Percentiles rank a stretch among this genome's conserved stretches.
Evolutionary conservation across 2,329 filamentous ascomycete genomes (phyloP).

Genomic region (Xylariaceae sp.): DNA sequence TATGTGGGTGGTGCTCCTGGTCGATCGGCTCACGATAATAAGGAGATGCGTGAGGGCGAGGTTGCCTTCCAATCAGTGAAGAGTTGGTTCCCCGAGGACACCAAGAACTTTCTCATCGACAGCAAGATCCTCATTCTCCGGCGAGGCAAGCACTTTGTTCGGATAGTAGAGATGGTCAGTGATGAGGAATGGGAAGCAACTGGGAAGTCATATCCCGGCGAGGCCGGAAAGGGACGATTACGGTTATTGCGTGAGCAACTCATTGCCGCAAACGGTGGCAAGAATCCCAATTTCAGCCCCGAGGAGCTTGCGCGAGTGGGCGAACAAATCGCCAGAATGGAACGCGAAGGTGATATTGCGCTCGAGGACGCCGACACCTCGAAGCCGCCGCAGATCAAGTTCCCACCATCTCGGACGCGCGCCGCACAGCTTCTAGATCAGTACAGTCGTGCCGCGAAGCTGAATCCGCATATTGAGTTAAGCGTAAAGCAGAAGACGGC

Average conservation of each 20-base stretch:
- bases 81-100: constrained; percentile 63
- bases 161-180: constrained; percentile 64
- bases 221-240: constrained; percentile 57
- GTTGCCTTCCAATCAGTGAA: constrained; percentile 69
- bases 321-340: constrained; percentile 28
- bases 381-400: constrained; percentile 11
- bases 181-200: constrained; percentile 60
- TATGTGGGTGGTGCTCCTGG: constrained; percentile 65
- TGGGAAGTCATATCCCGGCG: constrained; percentile 60
- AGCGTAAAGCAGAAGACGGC: constrained; percentile 28
- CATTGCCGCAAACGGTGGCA: constrained; percentile 11
- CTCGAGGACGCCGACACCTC: constrained; percentile 43
- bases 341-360: constrained; percentile 32
- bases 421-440: constrained; percentile 27
- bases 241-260: constrained; percentile 49
- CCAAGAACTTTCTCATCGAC: constrained; percentile 66
- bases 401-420: constrained; percentile 25
- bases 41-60: constrained; percentile 52
- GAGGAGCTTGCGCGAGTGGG: constrained; percentile 11
- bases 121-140: constrained; percentile 65
- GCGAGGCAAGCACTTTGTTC: constrained; percentile 68
- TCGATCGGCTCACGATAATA: constrained; percentile 36
- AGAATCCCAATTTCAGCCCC: neutral
- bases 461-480: neutral
- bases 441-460: neutral